Percentiles rank a stretch among this genome's conserved stretches.
These are phyloP conservation scores for Sungouiozyma ichnusensis DNA, from an alignment of 805 yeast species.

Conservation along the genomic window DNA sequence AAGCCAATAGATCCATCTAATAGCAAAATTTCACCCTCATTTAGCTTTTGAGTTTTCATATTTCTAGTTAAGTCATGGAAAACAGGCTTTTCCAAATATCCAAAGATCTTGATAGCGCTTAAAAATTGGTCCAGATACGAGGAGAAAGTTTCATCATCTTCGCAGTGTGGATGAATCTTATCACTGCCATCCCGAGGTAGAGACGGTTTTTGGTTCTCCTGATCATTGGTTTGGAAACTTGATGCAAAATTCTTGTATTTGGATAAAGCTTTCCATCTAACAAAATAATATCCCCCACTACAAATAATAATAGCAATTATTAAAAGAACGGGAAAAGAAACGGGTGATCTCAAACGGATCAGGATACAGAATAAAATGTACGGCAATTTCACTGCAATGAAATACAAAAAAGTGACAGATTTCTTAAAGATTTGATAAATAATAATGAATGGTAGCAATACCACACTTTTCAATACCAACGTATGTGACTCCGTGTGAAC, in stretches of 20 bases:
- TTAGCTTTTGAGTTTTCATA: slow-evolving; percentile 79
- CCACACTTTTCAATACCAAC: too few relatives aligned
- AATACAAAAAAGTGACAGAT: not conserved
- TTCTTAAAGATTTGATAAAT: not conserved
- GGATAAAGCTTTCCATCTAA: slow-evolving; percentile 17
- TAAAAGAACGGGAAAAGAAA: slow-evolving; percentile 12
- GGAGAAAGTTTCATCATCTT: slow-evolving; percentile 21
- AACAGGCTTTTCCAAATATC: slow-evolving; percentile 81
- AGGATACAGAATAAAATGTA: not conserved
- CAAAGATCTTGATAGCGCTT: slow-evolving; percentile 86
- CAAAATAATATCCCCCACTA: slow-evolving; percentile 12
- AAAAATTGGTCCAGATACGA: slow-evolving; percentile 82
- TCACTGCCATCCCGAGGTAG: not conserved
- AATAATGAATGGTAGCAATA: not conserved
- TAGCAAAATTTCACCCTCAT: slow-evolving; percentile 63
- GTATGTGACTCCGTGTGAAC: slow-evolving; percentile 9
- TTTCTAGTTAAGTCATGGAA: slow-evolving; percentile 87
- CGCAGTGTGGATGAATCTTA: not conserved
- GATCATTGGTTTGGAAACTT: slow-evolving; percentile 2
- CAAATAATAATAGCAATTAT: slow-evolving; percentile 6
- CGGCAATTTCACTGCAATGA: not conserved
- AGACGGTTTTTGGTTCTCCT: not conserved
- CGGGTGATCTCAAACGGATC: slow-evolving; percentile 4
- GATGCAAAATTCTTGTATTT: slow-evolving; percentile 20
- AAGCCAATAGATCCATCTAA: slow-evolving; percentile 74